Conservation (phyloP, 225 moss, liverwort and hornwort species). For the Pseudisothecium myosuroides region DNA sequence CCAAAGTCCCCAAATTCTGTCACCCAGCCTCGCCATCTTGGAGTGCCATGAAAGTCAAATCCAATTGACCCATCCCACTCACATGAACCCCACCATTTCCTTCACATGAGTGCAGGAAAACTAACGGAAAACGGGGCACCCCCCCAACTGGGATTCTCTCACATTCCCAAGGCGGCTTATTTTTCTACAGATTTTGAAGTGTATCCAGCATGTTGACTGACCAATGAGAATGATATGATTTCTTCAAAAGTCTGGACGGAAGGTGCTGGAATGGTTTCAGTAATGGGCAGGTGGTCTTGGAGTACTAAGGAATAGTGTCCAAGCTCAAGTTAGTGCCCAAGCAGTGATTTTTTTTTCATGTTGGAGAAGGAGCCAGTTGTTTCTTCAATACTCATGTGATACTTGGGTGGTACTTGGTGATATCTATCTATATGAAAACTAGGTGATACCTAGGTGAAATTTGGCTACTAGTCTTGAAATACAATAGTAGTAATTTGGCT, state of each 20-base stretch:
- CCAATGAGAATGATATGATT: background rate
- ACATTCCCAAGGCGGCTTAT: background rate
- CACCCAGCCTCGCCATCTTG: background rate
- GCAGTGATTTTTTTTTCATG: too few species aligned
- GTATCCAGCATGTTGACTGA: background rate
- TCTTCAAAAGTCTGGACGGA: background rate
- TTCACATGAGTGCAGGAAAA: background rate
- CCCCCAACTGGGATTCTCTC: background rate
- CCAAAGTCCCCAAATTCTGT: background rate
- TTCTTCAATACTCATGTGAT: too few species aligned
- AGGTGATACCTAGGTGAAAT: too few species aligned
- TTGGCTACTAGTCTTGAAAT: too few species aligned
- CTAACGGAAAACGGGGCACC: rapidly evolving
- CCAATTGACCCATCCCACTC: background rate
- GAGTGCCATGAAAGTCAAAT: background rate
- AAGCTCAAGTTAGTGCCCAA: too few species aligned
- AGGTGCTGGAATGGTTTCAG: background rate
- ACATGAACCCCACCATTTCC: background rate
- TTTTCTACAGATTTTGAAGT: background rate
- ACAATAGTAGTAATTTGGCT: too few species aligned
- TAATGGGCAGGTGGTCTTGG: too few species aligned
- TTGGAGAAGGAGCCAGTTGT: too few species aligned
- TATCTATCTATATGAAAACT: too few species aligned
- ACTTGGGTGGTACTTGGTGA: too few species aligned
- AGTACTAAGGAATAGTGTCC: background rate